These are phyloP conservation scores for Cryptosporidium sp. DNA, from an alignment of 169 alveolate species.

Conservation along the genomic window DNA sequence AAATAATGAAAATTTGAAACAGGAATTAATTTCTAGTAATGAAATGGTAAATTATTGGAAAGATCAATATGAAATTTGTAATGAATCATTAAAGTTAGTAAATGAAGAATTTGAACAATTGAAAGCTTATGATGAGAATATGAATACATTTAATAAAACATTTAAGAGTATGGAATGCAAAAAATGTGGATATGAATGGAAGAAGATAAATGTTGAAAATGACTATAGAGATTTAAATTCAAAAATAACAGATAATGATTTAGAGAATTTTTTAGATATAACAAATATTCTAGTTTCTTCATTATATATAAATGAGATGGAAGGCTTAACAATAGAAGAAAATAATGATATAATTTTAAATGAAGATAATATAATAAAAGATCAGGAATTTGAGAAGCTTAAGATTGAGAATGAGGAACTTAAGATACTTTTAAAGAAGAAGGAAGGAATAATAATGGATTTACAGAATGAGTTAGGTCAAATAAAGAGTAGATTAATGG, in stretches of 20 bases:
- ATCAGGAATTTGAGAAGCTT: slow-evolving; percentile 28
- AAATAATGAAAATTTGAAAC: slow-evolving; percentile 25
- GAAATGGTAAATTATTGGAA: slow-evolving; percentile 57
- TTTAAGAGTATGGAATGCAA: slow-evolving; percentile 47
- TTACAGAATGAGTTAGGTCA: slow-evolving; percentile 27
- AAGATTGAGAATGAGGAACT: slow-evolving; percentile 29
- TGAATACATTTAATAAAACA: slow-evolving; percentile 22
- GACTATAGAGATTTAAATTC: slow-evolving; percentile 3
- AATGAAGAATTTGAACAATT: slow-evolving; percentile 31
- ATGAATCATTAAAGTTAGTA: slow-evolving; percentile 28
- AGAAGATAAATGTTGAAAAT: slow-evolving; percentile 23
- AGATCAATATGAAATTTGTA: slow-evolving; percentile 49
- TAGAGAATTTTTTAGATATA: slow-evolving; percentile 1
- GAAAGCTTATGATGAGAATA: slow-evolving; percentile 36
- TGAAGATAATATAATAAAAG: slow-evolving; percentile 5
- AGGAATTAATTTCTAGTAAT: slow-evolving; percentile 33
- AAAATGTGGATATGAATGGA: slow-evolving; percentile 64
- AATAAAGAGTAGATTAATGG: slow-evolving; percentile 12
- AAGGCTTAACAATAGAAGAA: background rate
- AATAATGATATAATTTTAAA: background rate
- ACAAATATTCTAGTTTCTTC: slow-evolving; percentile 56
- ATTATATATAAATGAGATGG: slow-evolving; percentile 11
- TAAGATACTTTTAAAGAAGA: background rate
- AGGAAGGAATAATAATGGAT: slow-evolving; percentile 25
- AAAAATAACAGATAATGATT: background rate